These are phyloP conservation scores for Cryphonectria japonica DNA, from an alignment of 2,329 filamentous ascomycete genomes.

Conservation along the genomic window DNA sequence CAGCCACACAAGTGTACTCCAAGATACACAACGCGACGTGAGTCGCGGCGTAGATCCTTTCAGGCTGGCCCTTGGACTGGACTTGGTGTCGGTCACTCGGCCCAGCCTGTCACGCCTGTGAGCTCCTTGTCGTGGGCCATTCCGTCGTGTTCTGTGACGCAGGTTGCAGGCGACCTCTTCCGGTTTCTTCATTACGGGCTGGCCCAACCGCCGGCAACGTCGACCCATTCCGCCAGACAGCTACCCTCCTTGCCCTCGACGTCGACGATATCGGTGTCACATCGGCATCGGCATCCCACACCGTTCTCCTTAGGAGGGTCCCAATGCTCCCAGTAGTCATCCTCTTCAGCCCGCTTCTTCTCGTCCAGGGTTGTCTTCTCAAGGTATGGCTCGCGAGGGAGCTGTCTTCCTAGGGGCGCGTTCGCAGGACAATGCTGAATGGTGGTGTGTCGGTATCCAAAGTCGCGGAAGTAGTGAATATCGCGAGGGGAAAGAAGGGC, in stretches of 20 bases:
- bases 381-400: slow-evolving; percentile 77
- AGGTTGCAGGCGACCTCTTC: neutral
- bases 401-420: slow-evolving; percentile 78
- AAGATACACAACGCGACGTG: slow-evolving; percentile 25
- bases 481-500: slow-evolving; percentile 79
- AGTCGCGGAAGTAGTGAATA: slow-evolving; percentile 98
- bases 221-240: slow-evolving; percentile 94
- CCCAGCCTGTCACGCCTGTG: slow-evolving; percentile 7
- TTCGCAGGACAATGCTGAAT: slow-evolving; percentile 99
- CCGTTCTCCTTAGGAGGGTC: slow-evolving; percentile 93
- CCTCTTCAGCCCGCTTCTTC: slow-evolving; percentile 85
- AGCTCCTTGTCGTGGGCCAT: slow-evolving; percentile 16
- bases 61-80: neutral
- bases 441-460: slow-evolving; percentile 96
- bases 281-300: slow-evolving; percentile 93
- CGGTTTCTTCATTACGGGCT: slow-evolving; percentile 42
- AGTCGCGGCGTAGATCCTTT: slow-evolving; percentile 21
- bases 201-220: slow-evolving; percentile 93
- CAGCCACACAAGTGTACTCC: slow-evolving; percentile 18
- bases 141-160: slow-evolving; percentile 16
- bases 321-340: slow-evolving; percentile 91
- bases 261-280: slow-evolving; percentile 96
- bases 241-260: slow-evolving; percentile 97
- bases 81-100: slow-evolving; percentile 5
- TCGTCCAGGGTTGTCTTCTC: slow-evolving; percentile 81